phyloP scores from a whole-genome alignment of 306 rosid species.

The Malus sieversii region DNA sequence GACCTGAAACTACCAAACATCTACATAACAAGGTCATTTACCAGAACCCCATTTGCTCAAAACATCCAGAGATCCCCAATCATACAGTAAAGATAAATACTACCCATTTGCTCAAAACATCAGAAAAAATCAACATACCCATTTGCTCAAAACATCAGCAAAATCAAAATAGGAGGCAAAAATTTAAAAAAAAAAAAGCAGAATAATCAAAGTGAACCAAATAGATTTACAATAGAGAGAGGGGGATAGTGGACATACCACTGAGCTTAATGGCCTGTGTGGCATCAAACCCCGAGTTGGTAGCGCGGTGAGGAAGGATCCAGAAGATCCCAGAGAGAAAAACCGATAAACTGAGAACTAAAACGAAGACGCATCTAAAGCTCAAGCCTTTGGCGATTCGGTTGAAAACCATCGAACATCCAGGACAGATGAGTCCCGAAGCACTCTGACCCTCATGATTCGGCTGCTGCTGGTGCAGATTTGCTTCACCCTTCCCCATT shows the following conservation, averaged over 20 bases:
- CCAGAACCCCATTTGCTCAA: not conserved
- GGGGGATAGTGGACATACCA: constrained; percentile 32
- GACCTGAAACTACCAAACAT: not conserved
- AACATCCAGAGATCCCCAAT: constrained; percentile 8
- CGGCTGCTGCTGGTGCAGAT: constrained; percentile 38
- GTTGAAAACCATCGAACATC: constrained; percentile 33
- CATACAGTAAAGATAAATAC: not conserved
- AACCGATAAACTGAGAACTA: constrained; percentile 48
- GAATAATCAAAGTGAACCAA: not conserved
- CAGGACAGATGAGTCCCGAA: constrained; percentile 35
- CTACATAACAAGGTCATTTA: not conserved
- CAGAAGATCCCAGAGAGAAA: constrained; percentile 71
- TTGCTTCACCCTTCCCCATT: constrained; percentile 50
- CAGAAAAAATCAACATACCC: not conserved
- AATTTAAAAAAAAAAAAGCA: not conserved
- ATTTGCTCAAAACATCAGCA: constrained; percentile 4
- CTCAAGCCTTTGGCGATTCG: constrained; percentile 34
- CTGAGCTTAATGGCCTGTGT: constrained; percentile 48
- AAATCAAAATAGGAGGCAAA: constrained; percentile 1
- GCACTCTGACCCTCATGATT: constrained; percentile 15
- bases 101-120: not conserved
- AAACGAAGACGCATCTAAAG: constrained; percentile 66
- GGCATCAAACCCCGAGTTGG: constrained; percentile 45
- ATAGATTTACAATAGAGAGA: not conserved
- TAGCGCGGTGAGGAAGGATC: constrained; percentile 50